A percentile compares a stretch with the other conserved stretches of the same genome.
Evolutionary conservation across 345 rosid genomes (phyloP).

Genomic region (Gynandropsis gynandra): DNA sequence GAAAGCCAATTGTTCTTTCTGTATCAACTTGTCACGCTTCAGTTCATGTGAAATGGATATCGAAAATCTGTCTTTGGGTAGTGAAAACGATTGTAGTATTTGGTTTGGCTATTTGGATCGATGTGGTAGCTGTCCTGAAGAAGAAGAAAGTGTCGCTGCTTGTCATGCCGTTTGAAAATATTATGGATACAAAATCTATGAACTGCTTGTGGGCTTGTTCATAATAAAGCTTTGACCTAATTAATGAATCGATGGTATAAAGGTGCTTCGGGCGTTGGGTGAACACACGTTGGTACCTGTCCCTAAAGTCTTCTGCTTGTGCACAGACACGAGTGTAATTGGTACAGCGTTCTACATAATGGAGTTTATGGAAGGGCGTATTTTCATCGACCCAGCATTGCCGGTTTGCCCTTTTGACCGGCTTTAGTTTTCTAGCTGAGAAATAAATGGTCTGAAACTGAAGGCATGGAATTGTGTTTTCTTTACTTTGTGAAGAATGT

Average conservation of each 20-base stretch:
- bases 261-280: constrained; percentile 84
- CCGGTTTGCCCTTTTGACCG: constrained; percentile 36
- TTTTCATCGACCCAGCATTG: constrained; percentile 63
- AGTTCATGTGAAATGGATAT: background rate
- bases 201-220: too few species aligned
- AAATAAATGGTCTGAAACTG: background rate
- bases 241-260: constrained; percentile 11
- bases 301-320: constrained; percentile 75
- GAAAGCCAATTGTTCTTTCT: too few species aligned
- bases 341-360: constrained; percentile 92
- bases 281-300: constrained; percentile 75
- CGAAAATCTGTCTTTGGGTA: constrained; percentile 1
- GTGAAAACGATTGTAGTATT: background rate
- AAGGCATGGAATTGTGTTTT: constrained; percentile 9
- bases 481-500: constrained; percentile 43
- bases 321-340: constrained; percentile 56
- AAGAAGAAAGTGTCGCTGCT: background rate
- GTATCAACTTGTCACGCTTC: too few species aligned
- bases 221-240: constrained; percentile 10
- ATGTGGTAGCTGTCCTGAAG: background rate
- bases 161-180: constrained; percentile 4
- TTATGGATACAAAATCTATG: background rate
- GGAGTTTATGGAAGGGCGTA: constrained; percentile 92
- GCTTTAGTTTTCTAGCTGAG: constrained; percentile 1
- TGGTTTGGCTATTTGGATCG: background rate